Evolutionary conservation across 23 red algal species (phyloP).

Genomic region (Agarophyton chilense): DNA sequence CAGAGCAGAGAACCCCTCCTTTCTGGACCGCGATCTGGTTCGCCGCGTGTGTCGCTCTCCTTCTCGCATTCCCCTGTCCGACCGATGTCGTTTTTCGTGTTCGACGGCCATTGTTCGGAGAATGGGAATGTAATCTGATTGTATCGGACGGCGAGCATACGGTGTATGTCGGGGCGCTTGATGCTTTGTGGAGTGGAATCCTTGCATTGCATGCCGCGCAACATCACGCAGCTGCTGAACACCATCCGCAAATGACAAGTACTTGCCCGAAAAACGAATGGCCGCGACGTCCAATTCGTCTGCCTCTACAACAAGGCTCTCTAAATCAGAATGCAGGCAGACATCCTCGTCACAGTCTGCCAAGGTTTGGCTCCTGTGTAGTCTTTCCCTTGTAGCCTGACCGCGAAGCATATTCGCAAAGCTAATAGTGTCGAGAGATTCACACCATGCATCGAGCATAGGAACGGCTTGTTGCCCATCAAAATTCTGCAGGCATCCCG

Average conservation of each 20-base stretch:
- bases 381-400: background rate
- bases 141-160: background rate
- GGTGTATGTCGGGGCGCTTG: background rate
- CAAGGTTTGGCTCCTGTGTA: background rate
- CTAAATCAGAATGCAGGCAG: slow-evolving; percentile 35
- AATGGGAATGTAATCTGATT: slow-evolving; percentile 41
- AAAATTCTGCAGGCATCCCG: background rate
- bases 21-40: slow-evolving; percentile 29
- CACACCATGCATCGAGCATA: slow-evolving; percentile 21
- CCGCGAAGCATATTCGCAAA: slow-evolving; percentile 2
- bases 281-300: background rate
- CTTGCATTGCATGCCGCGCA: background rate
- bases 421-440: slow-evolving; percentile 17
- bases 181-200: background rate
- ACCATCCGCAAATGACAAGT: background rate
- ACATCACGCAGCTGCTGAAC: background rate
- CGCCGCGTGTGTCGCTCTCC: slow-evolving; percentile 2
- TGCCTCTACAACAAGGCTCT: background rate
- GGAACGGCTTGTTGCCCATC: background rate
- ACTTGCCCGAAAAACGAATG: background rate
- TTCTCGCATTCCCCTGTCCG: background rate
- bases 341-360: background rate
- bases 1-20: slow-evolving; percentile 35
- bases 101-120: slow-evolving; percentile 44
- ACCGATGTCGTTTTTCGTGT: background rate